Evolutionary conservation across 306 rosid genomes (phyloP).

Genomic region (Neltuma alba): DNA sequence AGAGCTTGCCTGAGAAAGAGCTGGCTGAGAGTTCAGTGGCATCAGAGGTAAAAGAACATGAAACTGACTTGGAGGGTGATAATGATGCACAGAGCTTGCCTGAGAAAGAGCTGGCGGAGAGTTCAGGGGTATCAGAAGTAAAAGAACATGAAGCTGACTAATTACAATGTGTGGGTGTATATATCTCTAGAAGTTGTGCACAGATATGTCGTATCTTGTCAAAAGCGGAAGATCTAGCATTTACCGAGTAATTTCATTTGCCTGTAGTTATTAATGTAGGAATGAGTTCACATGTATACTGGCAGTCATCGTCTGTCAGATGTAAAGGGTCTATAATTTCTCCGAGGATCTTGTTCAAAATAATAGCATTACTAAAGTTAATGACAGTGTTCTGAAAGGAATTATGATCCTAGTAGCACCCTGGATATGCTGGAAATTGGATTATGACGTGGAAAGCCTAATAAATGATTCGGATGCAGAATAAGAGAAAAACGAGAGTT

Average conservation of each 20-base stretch:
- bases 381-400: neutral
- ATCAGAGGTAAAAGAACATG: no score
- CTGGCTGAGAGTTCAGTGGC: no score
- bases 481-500: no score
- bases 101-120: constrained; percentile 12
- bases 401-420: neutral
- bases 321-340: neutral
- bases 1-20: constrained; percentile 6
- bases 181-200: constrained; percentile 37
- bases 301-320: neutral
- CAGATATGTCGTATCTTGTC: constrained; percentile 32
- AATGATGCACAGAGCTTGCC: neutral
- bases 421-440: neutral
- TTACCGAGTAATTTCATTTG: constrained; percentile 1
- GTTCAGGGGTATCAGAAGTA: constrained; percentile 26
- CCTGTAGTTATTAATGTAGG: neutral
- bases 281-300: constrained; percentile 1
- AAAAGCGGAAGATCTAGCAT: neutral
- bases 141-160: constrained; percentile 26
- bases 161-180: constrained; percentile 34
- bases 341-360: neutral
- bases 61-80: neutral
- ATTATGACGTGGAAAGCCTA: neutral
- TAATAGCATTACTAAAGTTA: neutral
- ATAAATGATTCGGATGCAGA: neutral